These are phyloP conservation scores for Arachnomyces sp. DNA, from an alignment of 2,329 filamentous ascomycete genomes.

Conservation along the genomic window DNA sequence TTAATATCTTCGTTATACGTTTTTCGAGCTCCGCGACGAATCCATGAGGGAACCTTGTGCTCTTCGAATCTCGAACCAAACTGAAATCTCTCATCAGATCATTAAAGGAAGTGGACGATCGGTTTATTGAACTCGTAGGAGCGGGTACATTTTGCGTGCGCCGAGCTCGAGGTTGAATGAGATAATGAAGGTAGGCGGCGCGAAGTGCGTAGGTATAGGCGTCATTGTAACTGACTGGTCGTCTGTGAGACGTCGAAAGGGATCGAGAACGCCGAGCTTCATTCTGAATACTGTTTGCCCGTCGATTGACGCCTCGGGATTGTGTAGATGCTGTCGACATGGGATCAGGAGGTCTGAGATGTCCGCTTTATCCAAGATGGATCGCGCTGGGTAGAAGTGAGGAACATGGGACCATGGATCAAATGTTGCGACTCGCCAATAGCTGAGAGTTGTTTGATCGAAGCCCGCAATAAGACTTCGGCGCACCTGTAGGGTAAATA, in stretches of 20 bases:
- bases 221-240: constrained; percentile 56
- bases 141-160: constrained; percentile 74
- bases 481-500: no score
- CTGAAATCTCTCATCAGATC: constrained; percentile 86
- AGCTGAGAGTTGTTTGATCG: no score
- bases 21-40: constrained; percentile 67
- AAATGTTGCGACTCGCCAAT: constrained; percentile 13
- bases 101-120: constrained; percentile 64
- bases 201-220: constrained; percentile 88
- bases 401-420: constrained; percentile 29
- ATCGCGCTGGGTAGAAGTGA: constrained; percentile 17
- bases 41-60: constrained; percentile 62
- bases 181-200: constrained; percentile 83
- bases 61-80: constrained; percentile 59
- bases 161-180: constrained; percentile 83
- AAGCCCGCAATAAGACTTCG: no score
- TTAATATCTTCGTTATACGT: constrained; percentile 70
- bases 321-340: constrained; percentile 43
- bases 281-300: constrained; percentile 39
- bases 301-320: constrained; percentile 39
- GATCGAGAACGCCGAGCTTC: constrained; percentile 35
- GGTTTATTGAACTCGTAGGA: constrained; percentile 57
- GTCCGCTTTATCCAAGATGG: constrained; percentile 16
- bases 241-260: constrained; percentile 35
- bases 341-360: constrained; percentile 13